Conservation (phyloP, 192 early-diverging fungal species). For the Borealophlyctis nickersoniae region DNA sequence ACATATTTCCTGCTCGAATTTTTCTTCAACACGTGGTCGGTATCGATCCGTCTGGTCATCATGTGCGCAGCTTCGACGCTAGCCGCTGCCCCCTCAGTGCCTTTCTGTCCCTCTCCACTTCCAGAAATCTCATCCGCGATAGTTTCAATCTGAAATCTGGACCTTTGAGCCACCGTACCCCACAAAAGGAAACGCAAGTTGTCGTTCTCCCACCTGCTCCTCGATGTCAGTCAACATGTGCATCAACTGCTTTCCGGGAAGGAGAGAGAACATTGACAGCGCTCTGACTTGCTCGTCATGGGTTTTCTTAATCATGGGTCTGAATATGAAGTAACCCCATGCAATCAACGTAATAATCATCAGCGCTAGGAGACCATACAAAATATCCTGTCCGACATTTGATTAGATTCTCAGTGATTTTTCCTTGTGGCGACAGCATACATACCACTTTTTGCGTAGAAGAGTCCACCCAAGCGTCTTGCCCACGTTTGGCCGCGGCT, state of each 20-base stretch:
- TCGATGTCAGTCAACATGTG: slow-evolving; percentile 25
- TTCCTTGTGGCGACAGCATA: background rate
- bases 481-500: background rate
- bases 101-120: background rate
- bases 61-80: slow-evolving; percentile 5
- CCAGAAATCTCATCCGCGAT: slow-evolving; percentile 22
- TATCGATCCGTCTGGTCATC: slow-evolving; percentile 10
- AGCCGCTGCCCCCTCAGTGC: background rate
- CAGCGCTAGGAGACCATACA: slow-evolving; percentile 13
- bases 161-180: background rate
- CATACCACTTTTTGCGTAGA: slow-evolving; percentile 21
- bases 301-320: slow-evolving; percentile 21
- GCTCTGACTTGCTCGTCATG: slow-evolving; percentile 23
- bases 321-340: slow-evolving; percentile 17
- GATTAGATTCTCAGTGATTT: too few species aligned
- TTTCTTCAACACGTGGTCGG: slow-evolving; percentile 2
- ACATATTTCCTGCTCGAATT: slow-evolving; percentile 15
- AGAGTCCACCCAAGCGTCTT: background rate
- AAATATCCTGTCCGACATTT: slow-evolving; percentile 11
- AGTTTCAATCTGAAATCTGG: slow-evolving; percentile 9
- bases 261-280: slow-evolving; percentile 15
- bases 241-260: slow-evolving; percentile 23
- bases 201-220: slow-evolving; percentile 14
- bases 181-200: background rate
- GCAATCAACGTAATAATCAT: slow-evolving; percentile 10